phyloP scores from a whole-genome alignment of 2,329 filamentous ascomycete species.

The Cladophialophora carrionii region DNA sequence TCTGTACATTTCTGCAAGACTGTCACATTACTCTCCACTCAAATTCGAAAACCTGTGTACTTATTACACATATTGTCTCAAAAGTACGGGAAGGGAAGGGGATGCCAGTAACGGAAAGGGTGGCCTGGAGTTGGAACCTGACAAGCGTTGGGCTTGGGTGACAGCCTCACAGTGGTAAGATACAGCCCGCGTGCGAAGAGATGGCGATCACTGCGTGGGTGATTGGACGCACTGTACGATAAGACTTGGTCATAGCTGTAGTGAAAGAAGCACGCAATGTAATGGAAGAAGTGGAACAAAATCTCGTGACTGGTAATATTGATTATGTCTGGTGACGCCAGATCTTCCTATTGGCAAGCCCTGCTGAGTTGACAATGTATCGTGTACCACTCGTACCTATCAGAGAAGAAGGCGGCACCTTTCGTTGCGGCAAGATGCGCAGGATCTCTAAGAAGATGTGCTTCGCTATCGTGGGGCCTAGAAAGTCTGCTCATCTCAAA shows the following conservation, averaged over 20 bases:
- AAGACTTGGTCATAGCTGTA: not conserved
- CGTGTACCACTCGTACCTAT: too few relatives aligned
- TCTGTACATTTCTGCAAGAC: conserved; percentile 23
- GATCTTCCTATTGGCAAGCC: not conserved
- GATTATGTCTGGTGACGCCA: not conserved
- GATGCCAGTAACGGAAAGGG: not conserved
- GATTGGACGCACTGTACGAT: not conserved
- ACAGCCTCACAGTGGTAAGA: not conserved
- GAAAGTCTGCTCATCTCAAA: too few relatives aligned
- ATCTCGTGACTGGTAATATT: not conserved
- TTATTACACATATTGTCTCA: conserved; percentile 14
- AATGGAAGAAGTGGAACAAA: not conserved
- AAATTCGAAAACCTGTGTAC: conserved; percentile 20
- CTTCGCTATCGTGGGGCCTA: too few relatives aligned
- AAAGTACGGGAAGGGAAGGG: not conserved
- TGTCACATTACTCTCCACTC: conserved; percentile 33
- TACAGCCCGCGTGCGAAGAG: not conserved
- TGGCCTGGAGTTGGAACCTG: not conserved
- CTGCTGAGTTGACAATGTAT: not conserved
- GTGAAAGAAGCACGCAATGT: not conserved
- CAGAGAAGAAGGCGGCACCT: too few relatives aligned
- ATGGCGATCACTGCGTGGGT: not conserved
- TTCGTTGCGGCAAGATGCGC: too few relatives aligned
- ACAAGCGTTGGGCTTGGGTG: not conserved
- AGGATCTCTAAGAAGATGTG: too few relatives aligned